Evolutionary conservation across 2,329 filamentous ascomycete species (phyloP).

Genomic region (Penicillium polonicum): DNA sequence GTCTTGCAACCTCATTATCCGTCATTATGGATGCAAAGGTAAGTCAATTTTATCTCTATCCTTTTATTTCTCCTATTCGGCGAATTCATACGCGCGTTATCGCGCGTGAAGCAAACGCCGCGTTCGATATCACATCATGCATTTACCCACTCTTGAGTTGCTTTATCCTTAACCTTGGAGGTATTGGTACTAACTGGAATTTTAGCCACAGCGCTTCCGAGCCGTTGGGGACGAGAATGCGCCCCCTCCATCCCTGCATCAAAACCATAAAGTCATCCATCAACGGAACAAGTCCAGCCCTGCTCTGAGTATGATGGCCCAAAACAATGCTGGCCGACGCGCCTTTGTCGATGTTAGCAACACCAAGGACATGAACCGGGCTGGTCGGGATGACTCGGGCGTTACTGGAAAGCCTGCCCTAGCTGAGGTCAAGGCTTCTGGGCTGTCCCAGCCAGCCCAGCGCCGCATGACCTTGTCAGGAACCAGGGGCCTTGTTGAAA

Average conservation of each 20-base stretch:
- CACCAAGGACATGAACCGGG: constrained; percentile 44
- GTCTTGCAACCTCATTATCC: constrained; percentile 10
- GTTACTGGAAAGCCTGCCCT: constrained; percentile 50
- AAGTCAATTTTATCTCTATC: constrained; percentile 22
- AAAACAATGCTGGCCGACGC: constrained; percentile 65
- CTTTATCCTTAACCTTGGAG: not conserved
- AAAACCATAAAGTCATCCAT: constrained; percentile 63
- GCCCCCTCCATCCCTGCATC: constrained; percentile 46
- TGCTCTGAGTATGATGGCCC: constrained; percentile 57
- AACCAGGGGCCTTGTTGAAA: constrained; percentile 41
- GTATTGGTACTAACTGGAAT: constrained; percentile 12
- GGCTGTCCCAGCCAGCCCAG: constrained; percentile 58
- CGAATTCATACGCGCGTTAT: not conserved
- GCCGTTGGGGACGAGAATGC: constrained; percentile 69
- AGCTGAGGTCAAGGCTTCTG: constrained; percentile 19
- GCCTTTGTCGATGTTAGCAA: constrained; percentile 83
- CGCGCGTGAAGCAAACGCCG: not conserved
- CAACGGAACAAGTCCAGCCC: constrained; percentile 78
- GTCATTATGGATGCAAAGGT: constrained; percentile 51
- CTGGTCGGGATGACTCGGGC: constrained; percentile 57
- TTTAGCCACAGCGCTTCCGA: constrained; percentile 69
- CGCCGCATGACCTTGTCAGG: constrained; percentile 50
- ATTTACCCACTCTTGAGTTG: not conserved
- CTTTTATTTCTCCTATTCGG: not conserved
- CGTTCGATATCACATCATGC: not conserved